phyloP scores from a whole-genome alignment of 2,329 filamentous ascomycete species.

The Trichoderma afroharzianum region DNA sequence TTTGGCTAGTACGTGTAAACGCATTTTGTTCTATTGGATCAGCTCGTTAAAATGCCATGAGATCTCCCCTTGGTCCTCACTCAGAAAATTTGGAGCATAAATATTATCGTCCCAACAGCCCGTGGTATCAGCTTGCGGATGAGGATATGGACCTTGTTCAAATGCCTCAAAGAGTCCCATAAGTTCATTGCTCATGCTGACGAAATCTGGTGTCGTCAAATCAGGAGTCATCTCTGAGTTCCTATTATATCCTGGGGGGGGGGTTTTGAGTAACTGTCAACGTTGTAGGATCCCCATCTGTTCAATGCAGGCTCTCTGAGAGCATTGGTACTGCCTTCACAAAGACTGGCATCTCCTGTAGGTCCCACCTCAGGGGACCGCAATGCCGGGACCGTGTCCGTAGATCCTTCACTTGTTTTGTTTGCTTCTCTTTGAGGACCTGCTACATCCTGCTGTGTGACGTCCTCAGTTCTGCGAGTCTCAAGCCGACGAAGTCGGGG shows the following conservation, averaged over 20 bases:
- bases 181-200: constrained; percentile 34
- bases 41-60: neutral
- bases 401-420: neutral
- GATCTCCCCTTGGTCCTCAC: neutral
- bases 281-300: neutral
- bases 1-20: neutral
- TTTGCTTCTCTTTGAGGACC: neutral
- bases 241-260: neutral
- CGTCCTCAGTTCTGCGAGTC: neutral
- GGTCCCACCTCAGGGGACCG: neutral
- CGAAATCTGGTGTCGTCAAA: constrained; percentile 30
- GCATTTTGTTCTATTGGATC: neutral
- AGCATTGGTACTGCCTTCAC: neutral
- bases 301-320: neutral
- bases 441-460: neutral
- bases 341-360: neutral
- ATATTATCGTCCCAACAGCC: neutral
- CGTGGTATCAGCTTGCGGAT: neutral
- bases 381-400: neutral
- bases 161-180: constrained; percentile 32
- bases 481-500: neutral
- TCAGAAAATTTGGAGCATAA: neutral
- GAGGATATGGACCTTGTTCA: neutral
- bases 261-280: neutral
- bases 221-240: neutral